phyloP scores from a whole-genome alignment of 805 yeast genomes.

The Blastobotrys americana region DNA sequence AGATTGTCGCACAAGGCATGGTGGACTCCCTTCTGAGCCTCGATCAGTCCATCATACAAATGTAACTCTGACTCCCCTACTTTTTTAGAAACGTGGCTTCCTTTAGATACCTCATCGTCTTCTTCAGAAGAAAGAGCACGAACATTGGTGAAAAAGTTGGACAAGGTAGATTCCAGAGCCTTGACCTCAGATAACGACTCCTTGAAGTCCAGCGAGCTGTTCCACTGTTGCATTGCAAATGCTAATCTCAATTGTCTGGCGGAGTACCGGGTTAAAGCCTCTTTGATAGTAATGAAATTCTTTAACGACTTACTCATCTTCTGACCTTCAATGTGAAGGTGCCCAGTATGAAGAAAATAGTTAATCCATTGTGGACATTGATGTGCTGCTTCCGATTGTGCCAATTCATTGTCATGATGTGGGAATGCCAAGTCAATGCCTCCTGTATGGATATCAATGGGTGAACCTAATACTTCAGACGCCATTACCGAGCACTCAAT shows the following conservation, averaged over 20 bases:
- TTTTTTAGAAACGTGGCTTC: constrained; percentile 55
- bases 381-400: constrained; percentile 91
- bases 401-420: constrained; percentile 96
- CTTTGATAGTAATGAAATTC: constrained; percentile 90
- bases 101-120: constrained; percentile 42
- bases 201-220: constrained; percentile 85
- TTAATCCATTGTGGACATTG: constrained; percentile 93
- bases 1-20: constrained; percentile 83
- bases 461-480: constrained; percentile 70
- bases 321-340: constrained; percentile 95
- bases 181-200: constrained; percentile 72
- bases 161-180: constrained; percentile 63
- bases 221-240: constrained; percentile 90
- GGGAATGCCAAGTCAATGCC: constrained; percentile 98
- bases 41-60: constrained; percentile 43
- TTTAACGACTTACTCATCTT: constrained; percentile 95
- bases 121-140: constrained; percentile 72
- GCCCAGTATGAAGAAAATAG: constrained; percentile 95
- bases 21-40: constrained; percentile 55
- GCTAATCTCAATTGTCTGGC: constrained; percentile 84
- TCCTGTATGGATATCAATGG: constrained; percentile 92
- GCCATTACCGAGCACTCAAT: constrained; percentile 99
- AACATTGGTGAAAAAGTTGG: constrained; percentile 80
- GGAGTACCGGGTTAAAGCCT: constrained; percentile 65
- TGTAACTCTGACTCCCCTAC: constrained; percentile 47